These are phyloP conservation scores for Panus rudis DNA, from an alignment of 768 basidiomycete genomes.

Conservation along the genomic window DNA sequence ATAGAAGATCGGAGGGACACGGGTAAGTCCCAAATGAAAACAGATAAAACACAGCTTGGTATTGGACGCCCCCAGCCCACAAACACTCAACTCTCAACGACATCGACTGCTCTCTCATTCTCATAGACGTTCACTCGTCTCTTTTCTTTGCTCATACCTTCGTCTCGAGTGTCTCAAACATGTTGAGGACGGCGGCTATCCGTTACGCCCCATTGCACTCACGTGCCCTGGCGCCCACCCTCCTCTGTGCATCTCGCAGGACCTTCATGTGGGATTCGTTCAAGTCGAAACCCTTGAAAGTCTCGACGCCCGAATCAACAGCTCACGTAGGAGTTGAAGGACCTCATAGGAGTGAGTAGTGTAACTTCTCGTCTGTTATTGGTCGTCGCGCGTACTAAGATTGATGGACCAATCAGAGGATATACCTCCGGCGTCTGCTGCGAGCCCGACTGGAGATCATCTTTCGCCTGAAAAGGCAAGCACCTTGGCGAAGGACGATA, in stretches of 20 bases:
- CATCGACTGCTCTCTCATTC: background rate
- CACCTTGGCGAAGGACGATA: slow-evolving; percentile 1
- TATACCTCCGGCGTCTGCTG: background rate
- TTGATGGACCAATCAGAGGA: background rate
- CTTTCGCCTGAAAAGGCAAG: slow-evolving; percentile 5
- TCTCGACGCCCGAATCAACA: slow-evolving; percentile 10
- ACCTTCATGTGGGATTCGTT: slow-evolving; percentile 8
- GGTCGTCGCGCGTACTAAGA: background rate
- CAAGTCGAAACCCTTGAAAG: slow-evolving; percentile 3
- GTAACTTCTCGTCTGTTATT: background rate
- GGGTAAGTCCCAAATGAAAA: background rate
- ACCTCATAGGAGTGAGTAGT: slow-evolving; percentile 25
- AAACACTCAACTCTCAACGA: background rate
- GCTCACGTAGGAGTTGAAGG: slow-evolving; percentile 27
- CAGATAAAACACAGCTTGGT: background rate
- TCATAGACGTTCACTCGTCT: no score
- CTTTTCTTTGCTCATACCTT: no score
- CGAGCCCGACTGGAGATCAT: slow-evolving; percentile 9
- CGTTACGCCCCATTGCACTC: background rate
- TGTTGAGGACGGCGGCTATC: background rate
- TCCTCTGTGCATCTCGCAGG: slow-evolving; percentile 8
- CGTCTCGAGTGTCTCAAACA: no score
- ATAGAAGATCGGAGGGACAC: background rate
- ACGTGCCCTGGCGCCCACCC: background rate
- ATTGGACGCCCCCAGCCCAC: background rate